phyloP scores from a whole-genome alignment of 2,329 filamentous ascomycete species.

The Talaromyces albobiverticillius region DNA sequence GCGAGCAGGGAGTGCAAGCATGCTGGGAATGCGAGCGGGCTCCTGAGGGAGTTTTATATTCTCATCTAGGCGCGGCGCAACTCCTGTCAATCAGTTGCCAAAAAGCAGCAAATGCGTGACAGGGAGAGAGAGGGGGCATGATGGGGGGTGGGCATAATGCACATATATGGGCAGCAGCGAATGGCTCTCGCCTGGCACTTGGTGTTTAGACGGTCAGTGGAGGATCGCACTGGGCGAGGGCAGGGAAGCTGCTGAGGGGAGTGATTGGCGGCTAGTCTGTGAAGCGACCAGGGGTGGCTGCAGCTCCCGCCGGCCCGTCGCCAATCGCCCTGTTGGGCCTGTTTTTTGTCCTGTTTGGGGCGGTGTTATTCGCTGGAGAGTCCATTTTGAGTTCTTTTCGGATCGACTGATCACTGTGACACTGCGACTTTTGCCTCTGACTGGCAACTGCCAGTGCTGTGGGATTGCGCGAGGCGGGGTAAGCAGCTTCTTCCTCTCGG shows the following conservation, averaged over 20 bases:
- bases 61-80: not conserved
- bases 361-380: too few relatives aligned
- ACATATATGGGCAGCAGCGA: not conserved
- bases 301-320: not conserved
- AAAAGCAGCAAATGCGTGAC: too few relatives aligned
- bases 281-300: conserved; percentile 9
- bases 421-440: too few relatives aligned
- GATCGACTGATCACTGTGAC: too few relatives aligned
- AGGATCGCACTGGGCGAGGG: not conserved
- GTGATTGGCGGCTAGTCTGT: conserved; percentile 11
- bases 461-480: too few relatives aligned
- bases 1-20: not conserved
- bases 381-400: too few relatives aligned
- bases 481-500: too few relatives aligned
- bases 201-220: conserved; percentile 7
- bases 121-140: too few relatives aligned
- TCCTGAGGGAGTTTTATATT: conserved; percentile 1
- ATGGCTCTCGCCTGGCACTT: not conserved
- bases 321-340: not conserved
- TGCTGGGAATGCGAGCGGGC: conserved; percentile 6
- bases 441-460: too few relatives aligned
- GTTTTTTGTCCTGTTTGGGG: not conserved
- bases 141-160: not conserved
- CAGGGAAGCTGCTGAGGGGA: not conserved
- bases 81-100: too few relatives aligned